phyloP scores from a whole-genome alignment of 164 flowering plant species.

The Vitis riparia region DNA sequence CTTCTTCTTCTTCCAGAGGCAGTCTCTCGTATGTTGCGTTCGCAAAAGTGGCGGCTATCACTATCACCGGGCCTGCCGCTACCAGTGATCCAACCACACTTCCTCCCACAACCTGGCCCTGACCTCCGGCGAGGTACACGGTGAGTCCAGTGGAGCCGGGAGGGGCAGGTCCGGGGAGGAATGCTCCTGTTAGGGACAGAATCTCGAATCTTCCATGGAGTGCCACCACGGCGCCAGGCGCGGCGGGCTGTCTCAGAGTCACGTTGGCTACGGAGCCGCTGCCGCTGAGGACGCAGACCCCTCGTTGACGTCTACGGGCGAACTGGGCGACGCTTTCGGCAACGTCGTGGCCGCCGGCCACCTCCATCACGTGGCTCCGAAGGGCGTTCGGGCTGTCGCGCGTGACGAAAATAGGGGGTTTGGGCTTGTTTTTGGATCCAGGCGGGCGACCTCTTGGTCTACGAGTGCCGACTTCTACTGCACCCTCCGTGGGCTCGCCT shows the following conservation, averaged over 20 bases:
- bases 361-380: conserved; percentile 77
- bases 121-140: conserved; percentile 71
- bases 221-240: conserved; percentile 63
- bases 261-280: conserved; percentile 74
- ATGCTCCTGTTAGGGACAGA: conserved; percentile 67
- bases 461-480: conserved; percentile 54
- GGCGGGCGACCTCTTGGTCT: conserved; percentile 73
- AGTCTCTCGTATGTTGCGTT: conserved; percentile 72
- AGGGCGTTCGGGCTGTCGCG: conserved; percentile 83
- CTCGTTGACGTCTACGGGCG: conserved; percentile 66
- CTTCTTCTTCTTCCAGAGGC: conserved; percentile 62
- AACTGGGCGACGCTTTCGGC: conserved; percentile 66
- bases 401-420: conserved; percentile 76
- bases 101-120: conserved; percentile 75
- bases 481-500: conserved; percentile 67
- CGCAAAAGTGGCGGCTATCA: conserved; percentile 73
- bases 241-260: conserved; percentile 65
- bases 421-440: conserved; percentile 72
- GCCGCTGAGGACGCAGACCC: conserved; percentile 77
- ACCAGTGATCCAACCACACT: conserved; percentile 67
- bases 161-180: conserved; percentile 73
- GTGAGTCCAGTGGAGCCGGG: conserved; percentile 78
- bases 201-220: conserved; percentile 80
- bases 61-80: conserved; percentile 78
- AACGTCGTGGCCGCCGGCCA: conserved; percentile 61